Base-by-base conservation (phyloP, 164 flowering plant genomes). In the Aristolochia californica region DNA sequence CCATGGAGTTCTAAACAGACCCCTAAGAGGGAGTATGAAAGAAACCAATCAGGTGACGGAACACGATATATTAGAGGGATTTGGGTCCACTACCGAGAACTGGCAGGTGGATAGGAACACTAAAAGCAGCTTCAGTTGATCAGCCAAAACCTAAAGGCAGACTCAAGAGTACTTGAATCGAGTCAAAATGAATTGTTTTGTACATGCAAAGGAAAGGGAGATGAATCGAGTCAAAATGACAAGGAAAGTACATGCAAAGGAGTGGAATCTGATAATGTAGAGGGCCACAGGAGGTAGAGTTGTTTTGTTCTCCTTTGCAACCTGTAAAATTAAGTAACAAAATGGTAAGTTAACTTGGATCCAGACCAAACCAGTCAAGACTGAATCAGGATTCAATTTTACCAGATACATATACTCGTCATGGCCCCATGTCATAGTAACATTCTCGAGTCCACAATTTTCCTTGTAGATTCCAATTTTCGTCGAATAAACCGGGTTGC, bases 321-420 rank as follows among this genome's bases (percentile, higher is more conserved):
- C 93, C 87, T 83, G 5, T 50, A 34, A 34, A 34, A 2, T n/a
- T n/a, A n/a, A 3, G 40, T 34, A 34, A 34, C 40, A 34, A 34
- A 34, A 34, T 5, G 7, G 30, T 34, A 65, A 17, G 18, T 30
- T n/a, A 60, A 50, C 34, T 30, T 2, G n/a, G n/a, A n/a, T n/a
- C n/a, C n/a, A n/a, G n/a, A n/a, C 14, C 21, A 11, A 34, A 58
- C 7, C 40, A 8, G 47, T 5, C n/a, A 24, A 51, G 2, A 54
- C 53, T 20, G 61, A 16, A n/a, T 48, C 5, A 7, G 8, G 24
- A 13, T 4, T 27, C 13, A 25, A 1, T 2, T 21, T 1, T 81
- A 85, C 94, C 87, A 80, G 62, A 62, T 83, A 83, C 94, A 85
- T 85, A 70, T 85, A 85, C 57, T 80, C 85, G n/a, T 85, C 88